These are phyloP conservation scores for Oryza meridionalis DNA, from an alignment of 176 grass and related monocot genomes.

Conservation along the genomic window DNA sequence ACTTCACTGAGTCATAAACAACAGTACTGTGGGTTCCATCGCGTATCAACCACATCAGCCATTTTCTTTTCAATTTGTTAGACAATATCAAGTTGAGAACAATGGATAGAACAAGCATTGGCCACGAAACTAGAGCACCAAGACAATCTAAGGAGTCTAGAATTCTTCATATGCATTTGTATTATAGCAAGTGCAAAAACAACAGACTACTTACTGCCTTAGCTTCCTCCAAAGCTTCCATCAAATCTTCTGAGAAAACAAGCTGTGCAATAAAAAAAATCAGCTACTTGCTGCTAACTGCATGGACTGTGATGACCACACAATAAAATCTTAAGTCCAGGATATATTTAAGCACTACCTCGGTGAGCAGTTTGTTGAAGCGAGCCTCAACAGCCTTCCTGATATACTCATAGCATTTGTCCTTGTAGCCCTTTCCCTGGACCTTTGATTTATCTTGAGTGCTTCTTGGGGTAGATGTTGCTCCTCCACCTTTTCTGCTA, in stretches of 20 bases:
- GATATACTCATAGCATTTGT: conserved; percentile 94
- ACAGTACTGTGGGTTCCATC: not conserved
- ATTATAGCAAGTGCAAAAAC: conserved; percentile 22
- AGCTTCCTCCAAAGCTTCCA: conserved; percentile 98
- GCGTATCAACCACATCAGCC: not conserved
- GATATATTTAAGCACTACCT: conserved; percentile 58
- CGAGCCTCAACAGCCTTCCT: conserved; percentile 88
- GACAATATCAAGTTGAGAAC: conserved; percentile 6
- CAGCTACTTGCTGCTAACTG: conserved; percentile 34
- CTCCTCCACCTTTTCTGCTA: conserved; percentile 72
- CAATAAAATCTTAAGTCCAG: conserved; percentile 29
- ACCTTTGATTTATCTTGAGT: conserved; percentile 72
- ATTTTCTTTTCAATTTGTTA: conserved; percentile 30
- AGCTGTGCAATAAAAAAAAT: conserved; percentile 66
- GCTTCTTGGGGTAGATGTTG: conserved; percentile 63
- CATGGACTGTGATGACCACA: conserved; percentile 22
- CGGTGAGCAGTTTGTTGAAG: conserved; percentile 83
- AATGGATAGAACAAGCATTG: conserved; percentile 11
- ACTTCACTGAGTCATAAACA: not conserved
- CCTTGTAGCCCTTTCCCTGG: conserved; percentile 92
- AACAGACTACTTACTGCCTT: conserved; percentile 68
- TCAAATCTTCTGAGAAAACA: conserved; percentile 85
- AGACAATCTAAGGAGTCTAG: conserved; percentile 3
- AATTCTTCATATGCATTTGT: conserved; percentile 9
- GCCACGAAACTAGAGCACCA: not conserved